A percentile compares a stretch with the other conserved stretches of the same genome.
These are phyloP conservation scores for Myriosclerotinia scirpicola DNA, from an alignment of 2,329 filamentous ascomycete species.

Conservation along the genomic window DNA sequence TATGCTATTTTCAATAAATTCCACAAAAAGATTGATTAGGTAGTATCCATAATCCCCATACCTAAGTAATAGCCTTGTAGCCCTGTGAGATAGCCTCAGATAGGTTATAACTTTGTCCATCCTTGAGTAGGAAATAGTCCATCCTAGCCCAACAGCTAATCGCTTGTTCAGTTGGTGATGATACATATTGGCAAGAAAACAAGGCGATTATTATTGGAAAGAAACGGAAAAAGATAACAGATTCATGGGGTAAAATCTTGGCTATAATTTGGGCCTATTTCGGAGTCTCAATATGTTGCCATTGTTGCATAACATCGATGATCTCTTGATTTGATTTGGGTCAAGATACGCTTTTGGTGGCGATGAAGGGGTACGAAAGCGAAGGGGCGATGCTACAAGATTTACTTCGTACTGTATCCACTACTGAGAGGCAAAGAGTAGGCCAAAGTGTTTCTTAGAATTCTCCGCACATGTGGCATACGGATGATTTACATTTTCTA, in stretches of 20 bases:
- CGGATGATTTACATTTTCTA: background rate
- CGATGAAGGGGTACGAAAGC: background rate
- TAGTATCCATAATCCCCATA: background rate
- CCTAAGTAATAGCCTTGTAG: slow-evolving; percentile 4
- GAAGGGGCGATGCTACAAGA: background rate
- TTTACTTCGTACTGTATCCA: no score
- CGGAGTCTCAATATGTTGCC: background rate
- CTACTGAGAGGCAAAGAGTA: no score
- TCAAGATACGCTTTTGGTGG: background rate
- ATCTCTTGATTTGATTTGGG: no score
- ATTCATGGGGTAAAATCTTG: slow-evolving; percentile 12
- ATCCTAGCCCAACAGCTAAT: background rate
- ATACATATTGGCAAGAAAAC: background rate
- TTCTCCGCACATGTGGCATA: background rate
- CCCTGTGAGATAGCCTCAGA: background rate
- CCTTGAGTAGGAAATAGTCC: no score
- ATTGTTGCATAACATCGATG: background rate
- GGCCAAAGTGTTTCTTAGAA: no score
- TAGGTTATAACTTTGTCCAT: no score
- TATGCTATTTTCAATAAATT: background rate
- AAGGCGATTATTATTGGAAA: no score
- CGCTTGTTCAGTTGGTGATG: background rate
- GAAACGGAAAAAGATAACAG: background rate
- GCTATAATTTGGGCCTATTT: background rate
- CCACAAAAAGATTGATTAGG: background rate